These are phyloP conservation scores for Rubia occidens DNA, from an alignment of 305 asterid genomes.

Conservation along the genomic window DNA sequence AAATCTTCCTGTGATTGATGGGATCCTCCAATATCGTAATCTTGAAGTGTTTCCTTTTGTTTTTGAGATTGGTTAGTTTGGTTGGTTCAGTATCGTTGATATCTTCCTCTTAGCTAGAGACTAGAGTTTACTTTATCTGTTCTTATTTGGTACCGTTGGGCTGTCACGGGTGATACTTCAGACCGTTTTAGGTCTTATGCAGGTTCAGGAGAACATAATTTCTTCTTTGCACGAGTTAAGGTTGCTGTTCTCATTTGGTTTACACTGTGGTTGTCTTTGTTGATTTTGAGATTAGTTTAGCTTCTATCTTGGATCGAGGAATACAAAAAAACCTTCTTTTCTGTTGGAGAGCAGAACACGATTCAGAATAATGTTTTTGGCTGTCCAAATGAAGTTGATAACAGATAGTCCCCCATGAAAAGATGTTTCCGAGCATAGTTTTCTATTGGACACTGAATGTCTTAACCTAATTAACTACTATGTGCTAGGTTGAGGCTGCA, in stretches of 20 bases:
- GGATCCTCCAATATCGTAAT: background rate
- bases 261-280: background rate
- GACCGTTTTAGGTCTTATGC: background rate
- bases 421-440: background rate
- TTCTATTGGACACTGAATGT: background rate
- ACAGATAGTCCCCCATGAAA: too few relatives aligned
- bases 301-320: background rate
- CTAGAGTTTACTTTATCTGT: too few relatives aligned
- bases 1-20: background rate
- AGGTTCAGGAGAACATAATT: background rate
- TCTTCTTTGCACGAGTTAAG: background rate
- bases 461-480: constrained; percentile 1
- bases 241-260: background rate
- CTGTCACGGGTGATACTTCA: background rate
- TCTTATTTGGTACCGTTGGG: background rate
- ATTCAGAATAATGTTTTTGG: background rate
- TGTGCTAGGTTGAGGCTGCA: constrained; percentile 85
- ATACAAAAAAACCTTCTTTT: too few relatives aligned
- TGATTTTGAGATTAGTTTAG: background rate
- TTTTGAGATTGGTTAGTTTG: background rate
- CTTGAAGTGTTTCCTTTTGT: background rate
- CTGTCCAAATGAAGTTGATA: too few relatives aligned
- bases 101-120: too few relatives aligned
- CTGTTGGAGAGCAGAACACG: background rate
- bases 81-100: background rate